A percentile compares a stretch with the other conserved stretches of the same genome.
phyloP scores from a whole-genome alignment of 2,329 filamentous ascomycete genomes.

The Cordyceps fumosorosea region DNA sequence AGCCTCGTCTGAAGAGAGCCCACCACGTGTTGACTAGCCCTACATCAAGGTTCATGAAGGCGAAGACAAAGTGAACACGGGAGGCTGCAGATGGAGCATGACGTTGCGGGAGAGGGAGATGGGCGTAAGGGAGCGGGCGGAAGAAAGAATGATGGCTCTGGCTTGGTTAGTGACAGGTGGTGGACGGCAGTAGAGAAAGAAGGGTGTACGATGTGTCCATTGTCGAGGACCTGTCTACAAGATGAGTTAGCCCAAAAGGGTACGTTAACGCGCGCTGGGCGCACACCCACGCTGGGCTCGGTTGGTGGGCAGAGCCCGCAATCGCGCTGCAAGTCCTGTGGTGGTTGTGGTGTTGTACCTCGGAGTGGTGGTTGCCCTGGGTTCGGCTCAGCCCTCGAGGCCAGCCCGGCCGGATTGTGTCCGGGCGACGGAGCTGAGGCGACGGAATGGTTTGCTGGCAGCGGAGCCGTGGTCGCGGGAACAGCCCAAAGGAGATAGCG shows the following conservation, averaged over 20 bases:
- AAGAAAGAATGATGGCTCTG: not conserved
- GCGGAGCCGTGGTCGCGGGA: not conserved
- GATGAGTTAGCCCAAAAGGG: not conserved
- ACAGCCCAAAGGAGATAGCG: not conserved
- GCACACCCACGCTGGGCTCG: not conserved
- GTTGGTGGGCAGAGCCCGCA: constrained; percentile 6
- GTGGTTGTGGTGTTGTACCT: not conserved
- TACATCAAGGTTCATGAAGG: constrained; percentile 5
- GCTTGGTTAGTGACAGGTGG: not conserved
- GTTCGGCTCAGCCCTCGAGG: not conserved
- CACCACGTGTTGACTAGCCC: constrained; percentile 12
- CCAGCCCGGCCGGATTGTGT: constrained; percentile 5
- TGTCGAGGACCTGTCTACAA: not conserved
- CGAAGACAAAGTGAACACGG: not conserved
- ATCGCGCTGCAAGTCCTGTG: not conserved
- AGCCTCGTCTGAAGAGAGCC: constrained; percentile 12
- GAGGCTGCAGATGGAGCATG: not conserved
- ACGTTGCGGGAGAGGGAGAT: not conserved
- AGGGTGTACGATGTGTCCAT: not conserved
- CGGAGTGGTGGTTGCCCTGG: not conserved
- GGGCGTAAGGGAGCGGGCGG: not conserved
- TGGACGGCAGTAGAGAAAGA: not conserved
- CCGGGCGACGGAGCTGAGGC: not conserved
- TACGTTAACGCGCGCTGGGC: not conserved
- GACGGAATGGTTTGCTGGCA: not conserved